Conservation (phyloP, 768 basidiomycete genomes). For the Bullera alba region DNA sequence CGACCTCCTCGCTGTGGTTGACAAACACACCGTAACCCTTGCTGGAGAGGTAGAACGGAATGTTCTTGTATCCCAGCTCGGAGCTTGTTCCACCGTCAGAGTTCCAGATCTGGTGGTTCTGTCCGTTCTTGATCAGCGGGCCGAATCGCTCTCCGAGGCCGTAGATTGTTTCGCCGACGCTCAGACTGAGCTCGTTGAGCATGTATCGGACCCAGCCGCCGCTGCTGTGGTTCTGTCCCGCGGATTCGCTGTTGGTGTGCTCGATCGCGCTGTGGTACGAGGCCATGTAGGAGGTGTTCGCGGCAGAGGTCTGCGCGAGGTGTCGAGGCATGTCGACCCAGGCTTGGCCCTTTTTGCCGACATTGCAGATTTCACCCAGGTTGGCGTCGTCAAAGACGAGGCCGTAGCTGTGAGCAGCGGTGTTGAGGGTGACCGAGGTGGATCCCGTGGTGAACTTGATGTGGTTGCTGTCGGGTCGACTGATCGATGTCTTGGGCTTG, state of each 20-base stretch:
- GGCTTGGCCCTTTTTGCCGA: conserved; percentile 29
- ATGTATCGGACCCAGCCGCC: conserved; percentile 39
- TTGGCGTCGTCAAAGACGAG: conserved; percentile 1
- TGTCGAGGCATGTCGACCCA: conserved; percentile 40
- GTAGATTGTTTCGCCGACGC: conserved; percentile 65
- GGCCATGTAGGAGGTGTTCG: conserved; percentile 55
- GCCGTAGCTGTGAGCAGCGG: conserved; percentile 12
- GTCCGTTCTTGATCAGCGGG: conserved; percentile 66
- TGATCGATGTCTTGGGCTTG: conserved; percentile 49
- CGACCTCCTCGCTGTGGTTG: conserved; percentile 61
- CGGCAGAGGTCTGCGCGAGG: conserved; percentile 41
- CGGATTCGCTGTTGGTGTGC: conserved; percentile 40
- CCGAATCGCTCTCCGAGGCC: conserved; percentile 71
- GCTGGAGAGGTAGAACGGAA: conserved; percentile 40
- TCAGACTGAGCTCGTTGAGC: conserved; percentile 54
- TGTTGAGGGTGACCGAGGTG: conserved; percentile 10
- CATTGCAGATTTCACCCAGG: neutral
- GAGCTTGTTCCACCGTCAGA: conserved; percentile 62
- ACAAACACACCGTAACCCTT: conserved; percentile 69
- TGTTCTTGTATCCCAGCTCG: conserved; percentile 44
- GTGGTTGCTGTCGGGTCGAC: conserved; percentile 28
- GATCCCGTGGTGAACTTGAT: conserved; percentile 32
- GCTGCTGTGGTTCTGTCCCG: conserved; percentile 42
- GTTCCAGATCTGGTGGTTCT: conserved; percentile 59
- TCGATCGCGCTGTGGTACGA: conserved; percentile 47